Base-by-base conservation (phyloP, 495 filamentous ascomycete genomes). In the Jackrogersella multiformis region DNA sequence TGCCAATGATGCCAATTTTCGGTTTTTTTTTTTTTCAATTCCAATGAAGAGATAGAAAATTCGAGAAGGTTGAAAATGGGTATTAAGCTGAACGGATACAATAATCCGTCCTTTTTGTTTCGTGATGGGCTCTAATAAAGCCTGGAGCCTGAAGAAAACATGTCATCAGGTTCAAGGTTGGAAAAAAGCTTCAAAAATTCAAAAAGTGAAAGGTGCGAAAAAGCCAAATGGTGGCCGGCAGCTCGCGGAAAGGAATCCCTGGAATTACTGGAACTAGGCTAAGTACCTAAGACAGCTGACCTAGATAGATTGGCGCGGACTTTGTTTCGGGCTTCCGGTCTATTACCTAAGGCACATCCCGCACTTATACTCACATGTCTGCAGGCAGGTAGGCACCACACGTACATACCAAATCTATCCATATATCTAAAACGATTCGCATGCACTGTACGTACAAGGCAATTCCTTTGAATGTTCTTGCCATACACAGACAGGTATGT, bases 311-410 rank as follows among this genome's bases (percentile, higher is more conserved):
- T n/a, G 61, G 38, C 53, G 60, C 60, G 65, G 66, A 68, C 35
- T 64, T 56, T 58, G 55, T 64, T 49, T 64, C 60, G 55, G 46
- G 16, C 49, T 69, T 64, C 66, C 66, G 60, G 56, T 48, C 15
- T 39, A 52, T 15, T 38, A 26, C 15, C 32, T 15, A 2, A 36
- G 39, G 21, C 24, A 39, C 4, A 21, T 35, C 15, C n/a, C 32
- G 28, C 2, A 1, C n/a, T n/a, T n/a, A n/a, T n/a, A n/a, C n/a
- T n/a, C n/a, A 28, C 21, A 52, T 12, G 16, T 64, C 28, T 59
- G 13, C 7, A 8, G 48, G 23, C 32, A 34, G 8, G 26, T 57
- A 44, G 2, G 42, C 36, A 49, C n/a, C 21, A 16, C 48, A 34
- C 42, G 34, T 49, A 34, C 35, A 55, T 35, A 42, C 21, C n/a